These are phyloP conservation scores for Knoxdaviesia capensis DNA, from an alignment of 2,329 filamentous ascomycete species.

Conservation along the genomic window DNA sequence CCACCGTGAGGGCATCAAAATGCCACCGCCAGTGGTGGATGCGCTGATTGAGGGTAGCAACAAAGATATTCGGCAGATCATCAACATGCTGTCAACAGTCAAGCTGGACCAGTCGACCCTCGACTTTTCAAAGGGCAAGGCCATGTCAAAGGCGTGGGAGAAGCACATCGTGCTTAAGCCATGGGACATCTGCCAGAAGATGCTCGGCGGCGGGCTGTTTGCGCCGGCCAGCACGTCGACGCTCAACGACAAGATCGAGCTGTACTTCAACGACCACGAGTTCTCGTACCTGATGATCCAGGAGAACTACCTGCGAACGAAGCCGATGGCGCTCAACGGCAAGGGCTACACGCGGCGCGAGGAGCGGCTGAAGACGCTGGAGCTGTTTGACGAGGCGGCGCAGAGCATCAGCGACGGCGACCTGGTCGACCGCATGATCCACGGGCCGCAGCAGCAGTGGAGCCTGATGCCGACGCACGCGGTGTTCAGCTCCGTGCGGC, in stretches of 20 bases:
- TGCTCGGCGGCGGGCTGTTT: conserved; percentile 76
- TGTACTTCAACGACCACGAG: conserved; percentile 98
- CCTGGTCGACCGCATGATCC: conserved; percentile 92
- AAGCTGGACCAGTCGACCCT: conserved; percentile 70
- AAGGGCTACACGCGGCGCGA: conserved; percentile 40
- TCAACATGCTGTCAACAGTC: conserved; percentile 93
- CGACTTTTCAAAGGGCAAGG: conserved; percentile 69
- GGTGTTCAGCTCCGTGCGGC: conserved; percentile 83
- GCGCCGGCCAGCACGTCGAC: conserved; percentile 64
- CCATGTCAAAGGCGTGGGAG: conserved; percentile 96
- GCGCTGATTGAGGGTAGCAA: conserved; percentile 88
- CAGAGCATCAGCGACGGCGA: conserved; percentile 96
- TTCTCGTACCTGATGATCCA: conserved; percentile 96
- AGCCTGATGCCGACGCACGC: conserved; percentile 93
- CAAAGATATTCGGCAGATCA: conserved; percentile 90
- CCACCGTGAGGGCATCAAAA: conserved; percentile 72
- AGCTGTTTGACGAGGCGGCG: conserved; percentile 71
- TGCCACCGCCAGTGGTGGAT: conserved; percentile 68
- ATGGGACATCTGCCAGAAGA: conserved; percentile 93
- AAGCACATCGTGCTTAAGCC: conserved; percentile 94
- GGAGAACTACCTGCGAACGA: conserved; percentile 85
- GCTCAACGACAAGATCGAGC: conserved; percentile 91
- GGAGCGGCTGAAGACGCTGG: conserved; percentile 60
- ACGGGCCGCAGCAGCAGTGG: conserved; percentile 96
- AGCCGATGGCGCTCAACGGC: conserved; percentile 43